Evolutionary conservation across 2,329 filamentous ascomycete species (phyloP).

Genomic region (Fusarium robinianum): DNA sequence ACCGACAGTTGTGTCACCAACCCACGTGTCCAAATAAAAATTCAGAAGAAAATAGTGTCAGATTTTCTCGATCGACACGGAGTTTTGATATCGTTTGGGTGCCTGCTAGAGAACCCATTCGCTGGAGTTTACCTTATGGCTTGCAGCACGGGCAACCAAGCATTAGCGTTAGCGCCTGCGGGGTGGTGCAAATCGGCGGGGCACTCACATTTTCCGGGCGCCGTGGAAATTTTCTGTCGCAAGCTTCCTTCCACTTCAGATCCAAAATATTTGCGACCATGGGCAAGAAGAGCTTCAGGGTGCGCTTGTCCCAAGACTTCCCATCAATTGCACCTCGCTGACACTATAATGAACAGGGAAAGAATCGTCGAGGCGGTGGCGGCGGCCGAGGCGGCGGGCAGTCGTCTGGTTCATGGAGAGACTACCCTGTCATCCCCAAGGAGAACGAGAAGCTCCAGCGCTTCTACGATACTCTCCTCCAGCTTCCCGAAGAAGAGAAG

Average conservation of each 20-base stretch:
- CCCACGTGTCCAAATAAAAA: no score
- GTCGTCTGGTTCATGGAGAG: conserved; percentile 38
- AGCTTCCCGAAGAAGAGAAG: conserved; percentile 78
- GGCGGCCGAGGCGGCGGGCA: conserved; percentile 41
- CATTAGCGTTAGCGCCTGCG: conserved; percentile 30
- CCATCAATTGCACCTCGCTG: conserved; percentile 26
- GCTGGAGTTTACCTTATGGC: not conserved
- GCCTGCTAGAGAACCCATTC: not conserved
- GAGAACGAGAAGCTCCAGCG: conserved; percentile 82
- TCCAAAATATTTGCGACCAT: conserved; percentile 39
- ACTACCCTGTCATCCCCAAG: conserved; percentile 62
- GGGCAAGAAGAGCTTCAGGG: conserved; percentile 46
- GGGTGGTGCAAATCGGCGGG: conserved; percentile 30
- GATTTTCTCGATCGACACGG: no score
- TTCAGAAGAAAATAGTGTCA: no score
- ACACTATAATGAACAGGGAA: conserved; percentile 38
- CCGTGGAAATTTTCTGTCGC: conserved; percentile 36
- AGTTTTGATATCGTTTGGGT: no score
- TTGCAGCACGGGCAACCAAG: conserved; percentile 9
- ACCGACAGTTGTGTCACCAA: no score
- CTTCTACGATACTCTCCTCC: conserved; percentile 80
- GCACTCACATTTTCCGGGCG: conserved; percentile 24
- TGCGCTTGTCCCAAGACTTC: conserved; percentile 22
- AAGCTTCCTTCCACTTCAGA: conserved; percentile 22
- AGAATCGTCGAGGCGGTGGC: conserved; percentile 44